Evolutionary conservation across 306 rosid species (phyloP), one percentile per base, ranked within the genome.

Genomic region (Cicer cuneatum): DNA sequence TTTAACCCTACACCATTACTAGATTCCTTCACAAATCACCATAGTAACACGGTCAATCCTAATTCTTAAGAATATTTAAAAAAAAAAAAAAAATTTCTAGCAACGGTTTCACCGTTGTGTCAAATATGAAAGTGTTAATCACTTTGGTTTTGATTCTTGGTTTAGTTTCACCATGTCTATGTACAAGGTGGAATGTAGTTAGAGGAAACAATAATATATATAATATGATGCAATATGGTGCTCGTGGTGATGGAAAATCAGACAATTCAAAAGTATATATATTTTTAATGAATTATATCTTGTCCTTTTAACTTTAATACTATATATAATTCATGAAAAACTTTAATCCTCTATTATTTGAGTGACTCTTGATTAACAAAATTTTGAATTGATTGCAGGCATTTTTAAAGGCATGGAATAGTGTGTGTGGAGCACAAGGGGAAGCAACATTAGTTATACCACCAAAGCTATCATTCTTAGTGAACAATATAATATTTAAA

Each of bases 351-450:
- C 21, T 19, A 60, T 33, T 12, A 37, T 37, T 60, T 5, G 1
- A 54, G 37, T 54, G 7, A 56, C 61, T 53, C 24, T 53, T 19
- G 21, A 1, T 19, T 53, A 19, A 3, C 2, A 53, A 8, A 9
- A 10, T 56, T 21, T 53, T 53, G 33, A 21, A 56, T 21, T 24
- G 14, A 39, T 62, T 39, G n/a, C 4, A 62, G 68, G 68, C 48
- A n/a, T 62, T 62, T 62, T 62, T 62, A 62, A 62, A 7, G 8
- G 68, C 68, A 39, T 62, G 68, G 68, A 38, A 14, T 2, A 39
- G 29, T 62, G 11, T 33, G 39, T 62, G 68, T 39, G 48, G 7
- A 62, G 29, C 68, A 39, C 0, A 14, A 62, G 68, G 48, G 13
- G 4, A 4, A 38, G 6, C 68, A 8, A 62, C 48, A 7, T n/a